A percentile compares a stretch with the other conserved stretches of the same genome.
Evolutionary conservation across 1,284 basidiomycete genomes (phyloP).

Genomic region (Ustilago tritici): DNA sequence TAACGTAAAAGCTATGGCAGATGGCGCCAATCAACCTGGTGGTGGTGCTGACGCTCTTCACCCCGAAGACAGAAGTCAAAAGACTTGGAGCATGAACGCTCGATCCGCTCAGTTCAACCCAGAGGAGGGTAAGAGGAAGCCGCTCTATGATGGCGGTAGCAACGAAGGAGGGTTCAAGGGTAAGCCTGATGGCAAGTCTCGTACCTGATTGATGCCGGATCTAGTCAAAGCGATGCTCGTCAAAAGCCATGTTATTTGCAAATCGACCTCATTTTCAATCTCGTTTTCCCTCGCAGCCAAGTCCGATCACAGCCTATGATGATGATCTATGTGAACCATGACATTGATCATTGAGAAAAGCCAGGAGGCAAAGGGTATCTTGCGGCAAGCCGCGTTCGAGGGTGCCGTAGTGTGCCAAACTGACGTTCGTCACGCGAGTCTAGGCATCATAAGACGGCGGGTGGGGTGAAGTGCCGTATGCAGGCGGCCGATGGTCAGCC

Average conservation of each 20-base stretch:
- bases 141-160: conserved; percentile 51
- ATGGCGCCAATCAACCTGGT: conserved; percentile 38
- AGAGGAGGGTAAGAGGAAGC: conserved; percentile 50
- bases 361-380: not conserved
- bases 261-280: not conserved
- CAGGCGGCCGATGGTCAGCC: conserved; percentile 30
- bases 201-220: conserved; percentile 17
- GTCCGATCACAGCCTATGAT: not conserved
- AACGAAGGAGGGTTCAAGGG: conserved; percentile 55
- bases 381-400: not conserved
- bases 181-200: conserved; percentile 29
- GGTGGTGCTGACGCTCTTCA: conserved; percentile 47
- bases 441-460: conserved; percentile 45
- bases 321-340: not conserved
- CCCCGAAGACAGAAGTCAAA: conserved; percentile 47
- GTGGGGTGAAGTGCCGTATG: conserved; percentile 46
- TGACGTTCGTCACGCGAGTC: not conserved
- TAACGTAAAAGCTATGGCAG: conserved; percentile 49
- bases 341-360: not conserved
- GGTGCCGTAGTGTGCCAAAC: not conserved
- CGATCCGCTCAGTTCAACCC: conserved; percentile 54
- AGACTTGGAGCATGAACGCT: conserved; percentile 51
- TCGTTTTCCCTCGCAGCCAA: not conserved
- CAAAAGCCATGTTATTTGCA: not conserved
- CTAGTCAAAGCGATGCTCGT: not conserved